A percentile compares a stretch with the other conserved stretches of the same genome.
These are phyloP conservation scores for Aeschynomene evenia DNA, from an alignment of 306 rosid species.

Conservation along the genomic window DNA sequence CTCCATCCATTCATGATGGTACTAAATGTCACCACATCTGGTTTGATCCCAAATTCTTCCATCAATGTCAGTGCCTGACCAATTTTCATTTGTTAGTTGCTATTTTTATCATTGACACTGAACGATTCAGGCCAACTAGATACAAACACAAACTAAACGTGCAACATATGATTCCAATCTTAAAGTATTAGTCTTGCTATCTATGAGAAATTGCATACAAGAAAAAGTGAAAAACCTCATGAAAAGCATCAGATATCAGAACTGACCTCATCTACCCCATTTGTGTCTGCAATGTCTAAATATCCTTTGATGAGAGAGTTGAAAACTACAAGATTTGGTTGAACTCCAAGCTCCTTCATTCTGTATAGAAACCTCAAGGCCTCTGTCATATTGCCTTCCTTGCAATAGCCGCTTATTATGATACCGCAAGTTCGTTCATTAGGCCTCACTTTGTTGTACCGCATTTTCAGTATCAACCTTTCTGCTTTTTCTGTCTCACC, in stretches of 20 bases:
- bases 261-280: constrained; percentile 76
- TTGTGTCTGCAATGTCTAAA: constrained; percentile 63
- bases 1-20: constrained; percentile 96
- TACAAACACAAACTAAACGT: constrained; percentile 5
- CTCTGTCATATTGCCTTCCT: constrained; percentile 78
- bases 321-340: constrained; percentile 76
- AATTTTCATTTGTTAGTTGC: constrained; percentile 32
- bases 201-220: background rate
- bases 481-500: constrained; percentile 76
- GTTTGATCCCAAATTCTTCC: constrained; percentile 88
- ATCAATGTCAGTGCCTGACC: constrained; percentile 83
- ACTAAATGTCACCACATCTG: constrained; percentile 94
- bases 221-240: background rate
- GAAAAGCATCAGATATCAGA: background rate
- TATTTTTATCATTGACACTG: background rate
- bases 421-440: constrained; percentile 92
- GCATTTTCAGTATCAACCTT: constrained; percentile 69
- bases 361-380: constrained; percentile 78
- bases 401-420: constrained; percentile 76
- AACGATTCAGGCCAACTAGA: constrained; percentile 4
- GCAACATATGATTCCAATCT: background rate
- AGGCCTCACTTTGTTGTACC: constrained; percentile 54
- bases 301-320: constrained; percentile 91
- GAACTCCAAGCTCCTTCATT: constrained; percentile 78
- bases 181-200: background rate